Percentiles rank a stretch among this genome's conserved stretches.
Evolutionary conservation across 192 early-diverging fungal genomes (phyloP).

Genomic region (Coemansia sp.): DNA sequence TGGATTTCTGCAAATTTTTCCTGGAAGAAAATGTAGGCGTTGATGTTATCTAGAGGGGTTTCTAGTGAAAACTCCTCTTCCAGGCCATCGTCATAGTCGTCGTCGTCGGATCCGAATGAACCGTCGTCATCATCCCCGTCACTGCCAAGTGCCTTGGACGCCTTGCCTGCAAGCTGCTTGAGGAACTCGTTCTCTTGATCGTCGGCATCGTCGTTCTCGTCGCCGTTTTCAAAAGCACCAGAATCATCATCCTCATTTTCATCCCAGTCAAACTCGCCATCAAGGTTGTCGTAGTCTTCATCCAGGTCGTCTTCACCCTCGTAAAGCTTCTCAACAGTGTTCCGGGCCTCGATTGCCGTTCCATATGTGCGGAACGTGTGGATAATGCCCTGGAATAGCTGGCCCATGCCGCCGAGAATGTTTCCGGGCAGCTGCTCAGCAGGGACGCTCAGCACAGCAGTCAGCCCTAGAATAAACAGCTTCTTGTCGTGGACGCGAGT

Average conservation of each 20-base stretch:
- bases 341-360: conserved; percentile 51
- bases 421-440: conserved; percentile 68
- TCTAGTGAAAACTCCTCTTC: conserved; percentile 79
- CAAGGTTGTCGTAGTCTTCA: conserved; percentile 29
- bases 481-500: conserved; percentile 93
- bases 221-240: conserved; percentile 61
- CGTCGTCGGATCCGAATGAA: conserved; percentile 50
- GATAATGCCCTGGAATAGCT: conserved; percentile 73
- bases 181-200: conserved; percentile 69
- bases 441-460: conserved; percentile 73
- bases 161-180: conserved; percentile 61
- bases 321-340: conserved; percentile 51
- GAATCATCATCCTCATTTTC: conserved; percentile 47
- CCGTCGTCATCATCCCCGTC: conserved; percentile 55
- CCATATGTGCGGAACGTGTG: conserved; percentile 77
- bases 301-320: conserved; percentile 40
- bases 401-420: conserved; percentile 73
- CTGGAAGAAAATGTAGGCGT: conserved; percentile 74
- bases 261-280: conserved; percentile 49
- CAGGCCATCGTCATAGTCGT: conserved; percentile 66
- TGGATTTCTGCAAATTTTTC: conserved; percentile 61
- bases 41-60: conserved; percentile 75
- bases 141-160: conserved; percentile 48
- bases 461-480: conserved; percentile 81
- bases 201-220: conserved; percentile 63